These are phyloP conservation scores for Apiospora malaysiana DNA, from an alignment of 2,329 filamentous ascomycete genomes.

Conservation along the genomic window DNA sequence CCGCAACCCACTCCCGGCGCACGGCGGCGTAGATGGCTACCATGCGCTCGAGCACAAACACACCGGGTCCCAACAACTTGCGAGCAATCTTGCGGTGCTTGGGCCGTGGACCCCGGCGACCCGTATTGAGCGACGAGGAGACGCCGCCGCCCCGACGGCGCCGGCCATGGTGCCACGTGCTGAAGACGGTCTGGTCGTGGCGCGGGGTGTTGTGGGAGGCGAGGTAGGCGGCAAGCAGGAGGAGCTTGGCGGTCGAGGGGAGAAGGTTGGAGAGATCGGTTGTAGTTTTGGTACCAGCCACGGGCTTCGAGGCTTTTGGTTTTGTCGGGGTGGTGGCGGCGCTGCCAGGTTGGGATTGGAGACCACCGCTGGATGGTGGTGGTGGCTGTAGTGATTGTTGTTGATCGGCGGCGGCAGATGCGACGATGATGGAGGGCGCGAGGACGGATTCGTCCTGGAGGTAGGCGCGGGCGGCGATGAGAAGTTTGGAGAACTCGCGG, in stretches of 20 bases:
- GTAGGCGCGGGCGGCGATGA: slow-evolving; percentile 71
- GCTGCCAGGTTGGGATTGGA: slow-evolving; percentile 8
- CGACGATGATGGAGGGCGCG: slow-evolving; percentile 51
- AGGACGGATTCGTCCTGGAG: slow-evolving; percentile 77
- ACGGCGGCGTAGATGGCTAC: slow-evolving; percentile 78
- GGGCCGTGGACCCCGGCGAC: slow-evolving; percentile 39
- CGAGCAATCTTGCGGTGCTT: slow-evolving; percentile 77
- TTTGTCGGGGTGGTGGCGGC: slow-evolving; percentile 24
- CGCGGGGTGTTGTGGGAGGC: slow-evolving; percentile 79
- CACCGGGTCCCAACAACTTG: slow-evolving; percentile 76
- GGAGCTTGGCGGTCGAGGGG: slow-evolving; percentile 74
- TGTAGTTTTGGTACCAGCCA: slow-evolving; percentile 25
- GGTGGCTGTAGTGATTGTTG: neutral
- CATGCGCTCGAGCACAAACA: slow-evolving; percentile 79
- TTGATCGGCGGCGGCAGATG: neutral
- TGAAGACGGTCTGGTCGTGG: slow-evolving; percentile 78
- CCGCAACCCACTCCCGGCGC: slow-evolving; percentile 57
- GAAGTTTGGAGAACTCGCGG: slow-evolving; percentile 83
- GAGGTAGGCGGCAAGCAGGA: slow-evolving; percentile 79
- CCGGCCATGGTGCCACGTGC: slow-evolving; percentile 66
- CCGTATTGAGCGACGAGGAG: slow-evolving; percentile 18
- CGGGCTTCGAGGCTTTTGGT: slow-evolving; percentile 24
- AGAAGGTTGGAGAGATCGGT: slow-evolving; percentile 62
- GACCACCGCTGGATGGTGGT: neutral
- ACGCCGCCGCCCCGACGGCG: slow-evolving; percentile 55